Conservation (phyloP, 306 rosid species). For the Citrullus mucosospermus region DNA sequence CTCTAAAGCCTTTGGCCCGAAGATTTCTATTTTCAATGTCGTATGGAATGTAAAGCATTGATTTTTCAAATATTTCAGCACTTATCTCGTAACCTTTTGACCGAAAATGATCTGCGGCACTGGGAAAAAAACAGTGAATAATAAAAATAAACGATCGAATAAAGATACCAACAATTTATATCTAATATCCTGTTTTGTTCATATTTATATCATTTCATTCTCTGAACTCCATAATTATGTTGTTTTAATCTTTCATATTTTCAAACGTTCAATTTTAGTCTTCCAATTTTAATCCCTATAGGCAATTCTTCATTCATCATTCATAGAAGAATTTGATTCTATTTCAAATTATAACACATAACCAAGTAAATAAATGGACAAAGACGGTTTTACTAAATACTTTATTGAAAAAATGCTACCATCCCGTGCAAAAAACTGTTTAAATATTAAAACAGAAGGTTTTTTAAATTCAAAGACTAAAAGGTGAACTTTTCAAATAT, state of each 20-base stretch:
- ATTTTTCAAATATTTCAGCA: conserved; percentile 84
- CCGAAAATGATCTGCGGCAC: conserved; percentile 75
- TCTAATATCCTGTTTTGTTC: not conserved
- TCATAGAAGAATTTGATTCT: not conserved
- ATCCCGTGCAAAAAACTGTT: not conserved
- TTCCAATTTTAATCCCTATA: not conserved
- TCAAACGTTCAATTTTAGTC: not conserved
- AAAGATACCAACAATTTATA: not conserved
- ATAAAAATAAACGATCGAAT: not conserved
- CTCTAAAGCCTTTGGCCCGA: conserved; percentile 83
- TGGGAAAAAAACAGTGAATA: conserved; percentile 19
- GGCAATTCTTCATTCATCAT: not conserved
- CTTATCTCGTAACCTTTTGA: conserved; percentile 71
- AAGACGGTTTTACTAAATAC: not conserved
- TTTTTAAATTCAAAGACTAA: not conserved
- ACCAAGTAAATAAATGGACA: not conserved
- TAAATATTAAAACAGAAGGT: not conserved
- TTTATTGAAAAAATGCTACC: not conserved
- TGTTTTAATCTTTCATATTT: not conserved
- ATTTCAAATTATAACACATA: not conserved
- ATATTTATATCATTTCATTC: not conserved
- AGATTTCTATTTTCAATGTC: conserved; percentile 54
- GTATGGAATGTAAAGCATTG: conserved; percentile 79
- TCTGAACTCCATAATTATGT: not conserved
- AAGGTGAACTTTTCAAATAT: not conserved